A percentile compares a stretch with the other conserved stretches of the same genome.
These are phyloP conservation scores for Coemansia aciculifera DNA, from an alignment of 192 early-diverging fungal species.

Conservation along the genomic window DNA sequence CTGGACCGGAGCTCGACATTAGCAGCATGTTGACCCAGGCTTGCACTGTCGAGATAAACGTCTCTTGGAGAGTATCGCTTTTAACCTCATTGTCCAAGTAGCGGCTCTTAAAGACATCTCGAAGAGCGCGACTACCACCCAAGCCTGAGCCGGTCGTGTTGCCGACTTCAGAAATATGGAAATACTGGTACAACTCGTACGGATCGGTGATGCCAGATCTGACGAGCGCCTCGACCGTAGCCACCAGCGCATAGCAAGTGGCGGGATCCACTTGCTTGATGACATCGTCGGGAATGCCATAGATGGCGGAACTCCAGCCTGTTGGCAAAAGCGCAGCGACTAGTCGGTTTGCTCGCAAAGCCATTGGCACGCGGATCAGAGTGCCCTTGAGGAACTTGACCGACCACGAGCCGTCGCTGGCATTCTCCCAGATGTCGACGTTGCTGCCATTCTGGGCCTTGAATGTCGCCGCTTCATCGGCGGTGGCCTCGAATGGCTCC, in stretches of 20 bases:
- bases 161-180: conserved; percentile 92
- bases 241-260: conserved; percentile 82
- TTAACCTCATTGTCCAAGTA: conserved; percentile 73
- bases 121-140: conserved; percentile 74
- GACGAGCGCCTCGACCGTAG: conserved; percentile 89
- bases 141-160: conserved; percentile 87
- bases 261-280: conserved; percentile 84
- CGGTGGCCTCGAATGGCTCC: conserved; percentile 79
- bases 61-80: conserved; percentile 86
- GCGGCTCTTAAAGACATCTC: conserved; percentile 74
- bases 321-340: conserved; percentile 92
- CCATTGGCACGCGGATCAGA: conserved; percentile 86
- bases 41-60: conserved; percentile 92
- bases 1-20: conserved; percentile 87
- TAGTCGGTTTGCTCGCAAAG: conserved; percentile 73
- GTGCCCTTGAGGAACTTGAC: conserved; percentile 86
- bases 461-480: conserved; percentile 86
- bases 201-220: conserved; percentile 92
- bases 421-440: conserved; percentile 58
- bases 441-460: conserved; percentile 77
- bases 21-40: conserved; percentile 96
- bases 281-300: conserved; percentile 90
- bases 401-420: conserved; percentile 65
- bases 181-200: conserved; percentile 94
- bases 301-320: conserved; percentile 86